Evolutionary conservation across 2,329 filamentous ascomycete genomes (phyloP).

Genomic region (Neofusicoccum sp.): DNA sequence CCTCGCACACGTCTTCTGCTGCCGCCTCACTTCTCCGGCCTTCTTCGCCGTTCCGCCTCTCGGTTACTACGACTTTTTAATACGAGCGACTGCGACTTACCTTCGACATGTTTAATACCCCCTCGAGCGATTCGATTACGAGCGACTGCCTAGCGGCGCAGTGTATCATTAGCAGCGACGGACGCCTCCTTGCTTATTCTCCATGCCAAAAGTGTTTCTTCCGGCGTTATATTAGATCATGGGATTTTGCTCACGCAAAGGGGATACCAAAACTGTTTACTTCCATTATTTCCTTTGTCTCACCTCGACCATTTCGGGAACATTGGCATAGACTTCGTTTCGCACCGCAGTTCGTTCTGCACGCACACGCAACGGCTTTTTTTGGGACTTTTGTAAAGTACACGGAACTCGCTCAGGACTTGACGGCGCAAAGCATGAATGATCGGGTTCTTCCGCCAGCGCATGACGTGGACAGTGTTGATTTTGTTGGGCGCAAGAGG

Average conservation of each 20-base stretch:
- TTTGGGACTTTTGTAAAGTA: conserved; percentile 17
- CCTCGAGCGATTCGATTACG: conserved; percentile 33
- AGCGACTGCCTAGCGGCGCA: conserved; percentile 21
- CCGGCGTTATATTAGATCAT: conserved; percentile 43
- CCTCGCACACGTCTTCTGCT: conserved; percentile 21
- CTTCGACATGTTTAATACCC: conserved; percentile 39
- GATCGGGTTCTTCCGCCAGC: conserved; percentile 5
- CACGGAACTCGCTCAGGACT: conserved; percentile 22
- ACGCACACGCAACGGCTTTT: conserved; percentile 20
- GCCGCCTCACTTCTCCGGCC: conserved; percentile 5
- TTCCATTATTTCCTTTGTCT: neutral
- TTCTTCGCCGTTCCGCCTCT: conserved; percentile 18
- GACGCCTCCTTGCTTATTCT: conserved; percentile 27
- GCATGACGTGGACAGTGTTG: neutral
- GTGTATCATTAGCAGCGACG: conserved; percentile 33
- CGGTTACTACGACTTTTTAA: conserved; percentile 24
- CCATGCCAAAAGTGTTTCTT: conserved; percentile 24
- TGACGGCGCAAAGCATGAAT: conserved; percentile 14
- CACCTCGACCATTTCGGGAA: conserved; percentile 25
- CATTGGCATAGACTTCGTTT: conserved; percentile 33
- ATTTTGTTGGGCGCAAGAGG: neutral
- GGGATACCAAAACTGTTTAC: conserved; percentile 40
- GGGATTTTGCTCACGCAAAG: conserved; percentile 40
- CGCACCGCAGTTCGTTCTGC: conserved; percentile 16
- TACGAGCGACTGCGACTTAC: conserved; percentile 22